Evolutionary conservation across 768 basidiomycete genomes (phyloP), one percentile per base, ranked within the genome.

Genomic region (Amanita molliuscula): DNA sequence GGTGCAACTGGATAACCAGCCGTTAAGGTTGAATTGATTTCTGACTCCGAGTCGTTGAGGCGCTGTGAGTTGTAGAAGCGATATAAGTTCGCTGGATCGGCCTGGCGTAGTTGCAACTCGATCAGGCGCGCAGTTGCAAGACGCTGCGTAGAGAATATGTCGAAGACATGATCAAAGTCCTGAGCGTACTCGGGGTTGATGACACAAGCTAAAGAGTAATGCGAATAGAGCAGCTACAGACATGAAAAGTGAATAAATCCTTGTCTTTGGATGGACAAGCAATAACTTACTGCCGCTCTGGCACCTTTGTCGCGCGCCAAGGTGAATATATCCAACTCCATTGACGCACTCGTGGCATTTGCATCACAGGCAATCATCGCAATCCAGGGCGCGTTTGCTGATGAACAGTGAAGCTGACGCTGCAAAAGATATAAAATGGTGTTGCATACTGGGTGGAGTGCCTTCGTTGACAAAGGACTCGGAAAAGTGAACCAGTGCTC

Each of bases 311-410:
- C 79, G 36, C 75, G 71, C 18, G 88, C 90, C 36, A 89, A 71
- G 0, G 88, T 89, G 64, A 96, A 91, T 47, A 94, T 76, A 61
- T 96, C 92, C 43, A 70, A 62, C 2, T 76, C 70, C 58, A 69
- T 61, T 1, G 81, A 79, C 3, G 77, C 69, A 52, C 76, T 67
- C 13, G 88, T 88, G 15, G 82, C 74, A 62, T 93, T 92, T 50
- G 61, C 59, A 59, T 94, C 91, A 63, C 92, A 95, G 3, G 81
- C 76, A 44, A 96, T 77, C 55, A 93, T 74, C 10, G 93, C 93
- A 57, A 96, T 86, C 91, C 92, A 96, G 3, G 93, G 90, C 0
- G 91, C 88, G 4, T 67, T 71, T 2, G 87, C 84, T 77, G 61
- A 31, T 52, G 57, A 59, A 21, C 46, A 37, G 35, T 57, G 33